Evolutionary conservation across 768 basidiomycete species (phyloP).

Genomic region (Boletus sp.): DNA sequence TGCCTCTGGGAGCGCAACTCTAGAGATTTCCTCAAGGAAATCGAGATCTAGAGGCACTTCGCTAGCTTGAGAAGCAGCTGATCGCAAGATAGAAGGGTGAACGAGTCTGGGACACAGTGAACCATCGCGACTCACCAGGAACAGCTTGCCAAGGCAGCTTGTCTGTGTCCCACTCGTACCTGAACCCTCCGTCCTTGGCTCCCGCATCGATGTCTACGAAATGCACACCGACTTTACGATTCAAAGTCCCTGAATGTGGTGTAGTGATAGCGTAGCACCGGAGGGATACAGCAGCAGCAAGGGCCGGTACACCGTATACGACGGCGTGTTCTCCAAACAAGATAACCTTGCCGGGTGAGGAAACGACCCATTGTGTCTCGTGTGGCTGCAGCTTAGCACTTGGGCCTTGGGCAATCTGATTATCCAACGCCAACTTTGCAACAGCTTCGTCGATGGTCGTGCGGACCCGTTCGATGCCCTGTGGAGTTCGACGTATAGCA

Average conservation of each 20-base stretch:
- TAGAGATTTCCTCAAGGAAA: conserved; percentile 69
- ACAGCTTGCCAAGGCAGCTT: conserved; percentile 78
- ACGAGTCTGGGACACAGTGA: not conserved
- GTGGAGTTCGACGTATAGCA: conserved; percentile 63
- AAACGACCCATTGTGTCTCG: conserved; percentile 77
- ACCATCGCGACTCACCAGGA: conserved; percentile 31
- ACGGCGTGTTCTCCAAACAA: conserved; percentile 99
- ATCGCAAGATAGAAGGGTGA: not conserved
- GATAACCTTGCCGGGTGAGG: conserved; percentile 97
- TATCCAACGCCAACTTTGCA: conserved; percentile 56
- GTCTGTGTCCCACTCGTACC: conserved; percentile 77
- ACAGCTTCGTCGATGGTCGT: conserved; percentile 61
- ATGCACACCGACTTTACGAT: conserved; percentile 54
- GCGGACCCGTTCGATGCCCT: conserved; percentile 39
- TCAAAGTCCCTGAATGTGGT: conserved; percentile 58
- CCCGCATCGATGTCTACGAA: conserved; percentile 67
- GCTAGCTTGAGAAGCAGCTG: conserved; percentile 17
- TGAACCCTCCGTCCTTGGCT: conserved; percentile 44
- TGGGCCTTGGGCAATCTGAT: conserved; percentile 14
- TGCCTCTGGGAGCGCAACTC: conserved; percentile 34
- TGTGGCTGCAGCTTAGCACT: conserved; percentile 11
- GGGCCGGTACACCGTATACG: conserved; percentile 95
- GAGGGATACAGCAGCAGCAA: conserved; percentile 93
- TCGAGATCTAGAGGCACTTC: conserved; percentile 59
- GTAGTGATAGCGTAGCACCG: conserved; percentile 88